Base-by-base conservation (phyloP, 2,329 filamentous ascomycete genomes). In the Colletotrichum aenigma region DNA sequence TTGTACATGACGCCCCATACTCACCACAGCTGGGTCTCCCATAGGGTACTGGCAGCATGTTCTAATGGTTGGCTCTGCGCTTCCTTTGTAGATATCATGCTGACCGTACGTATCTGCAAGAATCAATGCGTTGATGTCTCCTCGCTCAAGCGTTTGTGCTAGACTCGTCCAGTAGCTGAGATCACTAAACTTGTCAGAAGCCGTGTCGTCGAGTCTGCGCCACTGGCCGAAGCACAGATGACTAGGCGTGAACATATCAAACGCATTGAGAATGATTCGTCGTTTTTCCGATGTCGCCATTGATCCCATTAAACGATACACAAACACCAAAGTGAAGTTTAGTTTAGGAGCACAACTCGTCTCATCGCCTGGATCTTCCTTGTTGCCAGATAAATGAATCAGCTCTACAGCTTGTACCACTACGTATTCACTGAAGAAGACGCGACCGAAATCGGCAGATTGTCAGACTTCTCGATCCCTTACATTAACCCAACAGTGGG, bases 41-140 rank as follows among this genome's bases (percentile, higher is more conserved):
- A 93, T 87, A 0, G 92, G 91, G 90, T 91, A 93, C 78, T 93
- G 92, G 0, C 91, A 91, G 2, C 90, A 91, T 26, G 90, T 85
- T 4, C 90, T 86, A 76, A 93, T 65, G 7, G 62, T 67, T 91
- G 78, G 90, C 92, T 71, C 91, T 88, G 78, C 92, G 90, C 7
- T 92, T 79, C 43, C 87, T 91, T 3, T 87, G 52, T 72, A 72
- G 1, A 93, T 0, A 89, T 92, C 78, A 93, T 91, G 71, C 91
- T 92, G 0, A 90, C 93, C 70, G 12, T 60, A 72, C 1, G 70
- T 72, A 78, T 94, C 92, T 0, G 92, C 92, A 7, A 94, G 85
- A 79, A 93, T 93, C 5, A 94, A 81, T 1, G 91, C 90, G 73
- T 92, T 93, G 82, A 94, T 91, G 6, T 89, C 89, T 6, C 91